Evolutionary conservation across 148 eudicot genomes (phyloP).

Genomic region (Persicaria tinctoria): DNA sequence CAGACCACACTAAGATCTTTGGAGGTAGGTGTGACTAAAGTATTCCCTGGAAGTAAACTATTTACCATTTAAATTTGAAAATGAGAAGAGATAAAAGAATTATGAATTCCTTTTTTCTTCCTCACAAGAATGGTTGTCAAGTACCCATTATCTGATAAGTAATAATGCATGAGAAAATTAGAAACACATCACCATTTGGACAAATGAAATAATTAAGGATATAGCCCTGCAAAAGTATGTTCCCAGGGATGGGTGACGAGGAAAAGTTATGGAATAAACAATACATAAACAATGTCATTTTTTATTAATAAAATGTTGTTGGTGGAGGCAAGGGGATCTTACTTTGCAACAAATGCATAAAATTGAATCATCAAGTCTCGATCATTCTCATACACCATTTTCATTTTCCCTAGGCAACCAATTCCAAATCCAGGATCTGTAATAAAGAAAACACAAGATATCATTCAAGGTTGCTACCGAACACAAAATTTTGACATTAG

Average conservation of each 20-base stretch:
- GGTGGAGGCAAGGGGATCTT: conserved; percentile 23
- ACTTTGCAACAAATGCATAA: conserved; percentile 76
- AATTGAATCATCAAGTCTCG: conserved; percentile 78
- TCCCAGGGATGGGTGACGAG: conserved; percentile 5
- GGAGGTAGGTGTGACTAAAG: too few relatives aligned
- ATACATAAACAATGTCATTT: neutral
- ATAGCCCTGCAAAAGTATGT: neutral
- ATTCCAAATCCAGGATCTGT: conserved; percentile 92
- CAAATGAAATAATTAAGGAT: neutral
- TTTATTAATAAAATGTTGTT: neutral
- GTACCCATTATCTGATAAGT: too few relatives aligned
- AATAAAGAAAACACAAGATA: conserved; percentile 4
- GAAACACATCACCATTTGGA: neutral
- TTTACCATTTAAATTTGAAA: neutral
- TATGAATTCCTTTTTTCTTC: neutral
- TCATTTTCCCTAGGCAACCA: conserved; percentile 71
- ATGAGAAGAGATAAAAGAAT: too few relatives aligned
- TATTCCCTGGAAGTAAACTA: too few relatives aligned
- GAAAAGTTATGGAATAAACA: neutral
- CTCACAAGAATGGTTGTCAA: neutral
- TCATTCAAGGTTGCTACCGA: neutral
- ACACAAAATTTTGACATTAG: neutral
- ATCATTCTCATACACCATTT: conserved; percentile 73
- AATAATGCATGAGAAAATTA: too few relatives aligned
- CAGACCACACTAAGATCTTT: too few relatives aligned